These are phyloP conservation scores for Casuarina equisetifolia DNA, from an alignment of 306 rosid species.

Conservation along the genomic window DNA sequence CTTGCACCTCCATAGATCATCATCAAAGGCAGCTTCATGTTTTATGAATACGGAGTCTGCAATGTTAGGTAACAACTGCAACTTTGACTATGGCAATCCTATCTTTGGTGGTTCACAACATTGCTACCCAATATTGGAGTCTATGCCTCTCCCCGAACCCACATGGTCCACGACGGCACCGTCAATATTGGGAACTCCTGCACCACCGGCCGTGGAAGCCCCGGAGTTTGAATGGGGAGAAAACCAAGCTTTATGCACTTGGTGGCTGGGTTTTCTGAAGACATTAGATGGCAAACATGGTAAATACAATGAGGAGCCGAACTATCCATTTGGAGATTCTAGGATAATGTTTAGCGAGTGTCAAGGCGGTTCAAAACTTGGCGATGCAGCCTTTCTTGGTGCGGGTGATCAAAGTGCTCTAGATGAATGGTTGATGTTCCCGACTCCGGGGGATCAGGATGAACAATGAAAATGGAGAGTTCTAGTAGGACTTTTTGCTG, in stretches of 20 bases:
- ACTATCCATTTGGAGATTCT: constrained; percentile 22
- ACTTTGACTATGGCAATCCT: constrained; percentile 24
- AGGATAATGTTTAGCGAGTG: neutral
- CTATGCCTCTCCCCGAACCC: constrained; percentile 61
- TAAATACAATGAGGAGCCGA: constrained; percentile 16
- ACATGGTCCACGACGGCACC: constrained; percentile 65
- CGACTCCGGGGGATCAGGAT: constrained; percentile 23
- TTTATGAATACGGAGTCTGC: constrained; percentile 11
- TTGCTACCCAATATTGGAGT: constrained; percentile 52
- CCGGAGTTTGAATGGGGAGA: constrained; percentile 40
- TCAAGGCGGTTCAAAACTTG: constrained; percentile 3
- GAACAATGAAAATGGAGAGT: neutral
- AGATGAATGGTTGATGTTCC: constrained; percentile 58
- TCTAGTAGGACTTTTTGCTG: neutral
- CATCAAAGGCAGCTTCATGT: constrained; percentile 17
- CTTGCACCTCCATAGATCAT: constrained; percentile 24
- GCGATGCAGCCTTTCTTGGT: constrained; percentile 28
- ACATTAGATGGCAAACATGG: constrained; percentile 38
- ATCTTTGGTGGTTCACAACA: constrained; percentile 24
- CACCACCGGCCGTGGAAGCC: constrained; percentile 29
- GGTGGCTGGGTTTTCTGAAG: constrained; percentile 58
- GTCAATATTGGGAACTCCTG: constrained; percentile 34
- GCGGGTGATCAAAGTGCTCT: constrained; percentile 27
- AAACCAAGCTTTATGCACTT: constrained; percentile 41
- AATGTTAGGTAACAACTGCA: constrained; percentile 14